Percentiles rank a stretch among this genome's conserved stretches.
phyloP scores from a whole-genome alignment of 176 grass and related monocot genomes.

The Alopecurus myosuroides region DNA sequence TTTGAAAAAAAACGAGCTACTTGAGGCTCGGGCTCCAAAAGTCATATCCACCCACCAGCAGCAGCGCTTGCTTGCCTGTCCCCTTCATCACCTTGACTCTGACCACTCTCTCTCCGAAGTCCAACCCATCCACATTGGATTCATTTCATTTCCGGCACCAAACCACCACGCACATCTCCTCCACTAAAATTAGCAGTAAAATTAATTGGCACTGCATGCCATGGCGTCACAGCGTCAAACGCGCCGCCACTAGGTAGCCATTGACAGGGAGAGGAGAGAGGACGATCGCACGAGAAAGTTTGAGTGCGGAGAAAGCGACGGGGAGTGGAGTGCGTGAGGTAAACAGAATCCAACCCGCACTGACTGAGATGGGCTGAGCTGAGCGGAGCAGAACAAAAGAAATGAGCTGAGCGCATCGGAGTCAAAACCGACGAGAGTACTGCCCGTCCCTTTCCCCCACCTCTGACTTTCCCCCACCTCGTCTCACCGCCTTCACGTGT shows the following conservation, averaged over 20 bases:
- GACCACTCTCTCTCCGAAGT: not conserved
- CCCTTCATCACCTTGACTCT: slow-evolving; percentile 19
- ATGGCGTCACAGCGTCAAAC: slow-evolving; percentile 14
- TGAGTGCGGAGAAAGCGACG: not conserved
- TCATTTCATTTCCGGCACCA: slow-evolving; percentile 1
- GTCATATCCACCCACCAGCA: not conserved
- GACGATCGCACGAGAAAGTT: slow-evolving; percentile 36
- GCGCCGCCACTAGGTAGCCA: not conserved
- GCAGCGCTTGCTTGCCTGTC: not conserved
- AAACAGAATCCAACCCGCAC: slow-evolving; percentile 14
- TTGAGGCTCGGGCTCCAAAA: too few relatives aligned
- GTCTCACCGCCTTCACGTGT: not conserved
- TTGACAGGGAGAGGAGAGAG: slow-evolving; percentile 1
- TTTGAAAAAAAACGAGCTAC: too few relatives aligned
- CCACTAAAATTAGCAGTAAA: not conserved
- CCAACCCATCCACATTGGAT: not conserved
- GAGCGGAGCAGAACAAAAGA: not conserved
- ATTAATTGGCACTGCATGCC: slow-evolving; percentile 17
- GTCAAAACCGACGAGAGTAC: slow-evolving; percentile 44
- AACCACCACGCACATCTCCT: not conserved
- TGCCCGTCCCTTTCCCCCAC: slow-evolving; percentile 34
- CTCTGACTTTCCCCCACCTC: slow-evolving; percentile 31
- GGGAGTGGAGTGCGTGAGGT: not conserved
- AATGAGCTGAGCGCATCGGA: slow-evolving; percentile 23
- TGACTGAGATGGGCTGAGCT: not conserved